Base-by-base conservation (phyloP, 768 basidiomycete genomes). In the Phaeolepiota aurea region DNA sequence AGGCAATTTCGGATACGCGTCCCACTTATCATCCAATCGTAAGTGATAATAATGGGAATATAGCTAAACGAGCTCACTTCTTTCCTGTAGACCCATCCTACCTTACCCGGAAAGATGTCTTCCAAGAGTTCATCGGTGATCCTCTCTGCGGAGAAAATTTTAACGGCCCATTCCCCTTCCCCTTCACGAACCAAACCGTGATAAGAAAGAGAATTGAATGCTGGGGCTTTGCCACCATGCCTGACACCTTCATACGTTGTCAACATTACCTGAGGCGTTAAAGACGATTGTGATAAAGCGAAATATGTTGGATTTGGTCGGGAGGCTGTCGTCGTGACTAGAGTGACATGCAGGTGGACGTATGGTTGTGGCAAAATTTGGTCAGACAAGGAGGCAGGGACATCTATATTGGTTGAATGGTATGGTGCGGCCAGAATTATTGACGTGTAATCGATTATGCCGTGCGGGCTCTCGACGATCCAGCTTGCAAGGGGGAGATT, bases 351-450 rank as follows among this genome's bases (percentile, higher is more conserved):
- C 2, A 97, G 77, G 48, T 73, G 77, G 35, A 90, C 72, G 55
- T 94, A 96, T 15, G 81, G 78, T 48, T 87, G 83, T 25, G 66
- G 52, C 2, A 82, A 80, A 21, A 91, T 74, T 35, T 67, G 67
- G 2, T 66, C 57, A 3, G 72, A 54, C 20, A 83, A 56, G 13
- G 71, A 53, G 3, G 56, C 38, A 3, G 80, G 69, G 18, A 86
- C 56, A 3, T 54, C 52, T 46, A 88, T 82, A 11, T 61, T 63
- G 1, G 85, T 72, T 19, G 71, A 76, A 59, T 87, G 79, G 67
- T 79, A 86, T 2, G 94, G 94, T 1, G 89, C 82, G 2, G 92
- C 91, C 40, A 96, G 67, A 53, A 98, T 81, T 42, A 97, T 74
- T 2, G 78, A 79, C 54, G 73, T 76, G 55, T 88, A 92, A 32